Evolutionary conservation across 257 asterid genomes (phyloP).

Genomic region (Nemophila menziesii): DNA sequence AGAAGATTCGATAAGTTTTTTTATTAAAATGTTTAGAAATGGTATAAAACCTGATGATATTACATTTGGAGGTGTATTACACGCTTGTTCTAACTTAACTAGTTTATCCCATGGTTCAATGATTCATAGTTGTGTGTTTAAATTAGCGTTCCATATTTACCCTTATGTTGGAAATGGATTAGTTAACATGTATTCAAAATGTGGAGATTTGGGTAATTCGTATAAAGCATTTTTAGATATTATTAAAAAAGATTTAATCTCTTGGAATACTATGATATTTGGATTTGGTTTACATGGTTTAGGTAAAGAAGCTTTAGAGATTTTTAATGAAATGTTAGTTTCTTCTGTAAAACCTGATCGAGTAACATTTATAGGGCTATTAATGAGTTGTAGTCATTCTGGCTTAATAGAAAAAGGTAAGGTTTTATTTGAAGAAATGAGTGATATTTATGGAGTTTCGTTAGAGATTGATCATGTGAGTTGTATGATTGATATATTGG

Average conservation of each 20-base stretch:
- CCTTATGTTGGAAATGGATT: slow-evolving; percentile 24
- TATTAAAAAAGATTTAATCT: slow-evolving; percentile 32
- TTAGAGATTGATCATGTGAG: slow-evolving; percentile 57
- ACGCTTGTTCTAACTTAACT: slow-evolving; percentile 46
- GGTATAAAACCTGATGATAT: slow-evolving; percentile 43
- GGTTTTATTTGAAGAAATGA: slow-evolving; percentile 41
- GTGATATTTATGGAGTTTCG: slow-evolving; percentile 20
- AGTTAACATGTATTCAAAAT: slow-evolving; percentile 57
- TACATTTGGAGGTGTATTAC: slow-evolving; percentile 57
- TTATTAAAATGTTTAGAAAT: slow-evolving; percentile 23
- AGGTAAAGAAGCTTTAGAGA: slow-evolving; percentile 24
- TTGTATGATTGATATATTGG: slow-evolving; percentile 59
- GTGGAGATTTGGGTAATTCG: slow-evolving; percentile 44
- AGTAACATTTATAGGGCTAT: slow-evolving; percentile 62
- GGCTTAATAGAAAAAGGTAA: slow-evolving; percentile 44
- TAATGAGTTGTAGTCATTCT: slow-evolving; percentile 71
- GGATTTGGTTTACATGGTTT: slow-evolving; percentile 48
- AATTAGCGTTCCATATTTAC: slow-evolving; percentile 28
- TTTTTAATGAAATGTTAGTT: slow-evolving; percentile 36
- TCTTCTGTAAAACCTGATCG: slow-evolving; percentile 51
- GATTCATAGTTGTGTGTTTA: slow-evolving; percentile 39
- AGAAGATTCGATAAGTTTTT: slow-evolving; percentile 33
- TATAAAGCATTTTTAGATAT: slow-evolving; percentile 19
- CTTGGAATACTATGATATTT: slow-evolving; percentile 67
- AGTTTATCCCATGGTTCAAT: slow-evolving; percentile 17